These are phyloP conservation scores for Pseudocercospora ulei DNA, from an alignment of 2,329 filamentous ascomycete genomes.

Conservation along the genomic window DNA sequence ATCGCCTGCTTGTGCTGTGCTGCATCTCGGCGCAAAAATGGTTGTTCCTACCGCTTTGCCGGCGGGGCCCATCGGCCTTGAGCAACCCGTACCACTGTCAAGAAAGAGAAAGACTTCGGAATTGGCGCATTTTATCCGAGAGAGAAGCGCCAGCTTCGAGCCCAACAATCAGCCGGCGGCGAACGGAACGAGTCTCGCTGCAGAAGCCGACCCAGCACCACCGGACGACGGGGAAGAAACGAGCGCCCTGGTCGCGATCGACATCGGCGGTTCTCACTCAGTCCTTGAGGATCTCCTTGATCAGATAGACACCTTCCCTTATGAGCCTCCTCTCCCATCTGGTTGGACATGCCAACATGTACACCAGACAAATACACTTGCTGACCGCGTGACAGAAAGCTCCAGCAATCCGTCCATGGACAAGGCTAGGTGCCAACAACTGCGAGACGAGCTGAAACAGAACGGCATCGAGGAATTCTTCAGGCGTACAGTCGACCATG, in stretches of 20 bases:
- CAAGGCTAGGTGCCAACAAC: constrained; percentile 11
- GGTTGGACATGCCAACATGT: background rate
- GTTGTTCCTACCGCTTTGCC: constrained; percentile 18
- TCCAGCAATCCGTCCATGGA: constrained; percentile 15
- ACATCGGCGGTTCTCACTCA: constrained; percentile 11
- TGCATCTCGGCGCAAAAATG: too few relatives aligned
- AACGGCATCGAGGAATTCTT: constrained; percentile 72
- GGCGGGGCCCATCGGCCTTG: constrained; percentile 17
- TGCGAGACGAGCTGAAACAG: constrained; percentile 48
- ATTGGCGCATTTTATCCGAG: background rate
- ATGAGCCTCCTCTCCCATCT: background rate
- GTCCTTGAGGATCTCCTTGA: constrained; percentile 15
- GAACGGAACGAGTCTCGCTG: constrained; percentile 7
- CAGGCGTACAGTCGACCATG: constrained; percentile 57
- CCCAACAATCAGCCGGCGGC: constrained; percentile 9
- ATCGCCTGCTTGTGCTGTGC: background rate
- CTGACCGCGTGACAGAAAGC: constrained; percentile 17
- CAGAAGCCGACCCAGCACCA: constrained; percentile 1
- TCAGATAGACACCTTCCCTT: constrained; percentile 11
- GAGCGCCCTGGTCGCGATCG: background rate
- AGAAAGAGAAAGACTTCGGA: constrained; percentile 1
- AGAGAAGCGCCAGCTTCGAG: background rate
- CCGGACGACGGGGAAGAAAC: constrained; percentile 3
- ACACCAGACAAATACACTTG: background rate
- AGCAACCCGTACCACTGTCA: background rate